Evolutionary conservation across 768 basidiomycete species (phyloP).

Genomic region (Ramaria rubella): DNA sequence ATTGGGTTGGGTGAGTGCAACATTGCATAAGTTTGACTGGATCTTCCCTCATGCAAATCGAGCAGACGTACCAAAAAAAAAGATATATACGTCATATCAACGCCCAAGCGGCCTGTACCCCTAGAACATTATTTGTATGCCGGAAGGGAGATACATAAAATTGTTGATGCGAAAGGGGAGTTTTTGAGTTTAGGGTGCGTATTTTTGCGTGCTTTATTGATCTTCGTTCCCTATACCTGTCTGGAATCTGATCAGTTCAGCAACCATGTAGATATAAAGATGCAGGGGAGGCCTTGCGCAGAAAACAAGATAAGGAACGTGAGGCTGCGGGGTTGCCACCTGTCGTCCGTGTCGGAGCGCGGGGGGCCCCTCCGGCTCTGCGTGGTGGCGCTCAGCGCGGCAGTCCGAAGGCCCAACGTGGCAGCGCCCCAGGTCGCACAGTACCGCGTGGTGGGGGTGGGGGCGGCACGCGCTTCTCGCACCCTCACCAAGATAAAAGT

Average conservation of each 20-base stretch:
- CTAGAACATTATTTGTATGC: conserved; percentile 96
- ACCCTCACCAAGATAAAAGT: conserved; percentile 75
- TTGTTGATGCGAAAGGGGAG: conserved; percentile 74
- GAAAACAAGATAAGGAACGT: conserved; percentile 97
- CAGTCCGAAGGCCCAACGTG: conserved; percentile 40
- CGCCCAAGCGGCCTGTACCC: conserved; percentile 91
- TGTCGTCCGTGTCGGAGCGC: conserved; percentile 76
- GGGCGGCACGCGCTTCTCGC: conserved; percentile 46
- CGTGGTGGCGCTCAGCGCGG: conserved; percentile 41
- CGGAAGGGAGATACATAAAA: conserved; percentile 87
- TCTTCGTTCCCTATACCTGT: conserved; percentile 6
- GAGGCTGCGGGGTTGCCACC: conserved; percentile 91
- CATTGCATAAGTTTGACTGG: not conserved
- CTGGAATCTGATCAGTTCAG: not conserved
- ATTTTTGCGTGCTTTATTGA: conserved; percentile 1
- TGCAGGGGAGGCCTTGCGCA: conserved; percentile 77
- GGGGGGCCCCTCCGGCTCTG: conserved; percentile 55
- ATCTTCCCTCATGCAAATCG: not conserved
- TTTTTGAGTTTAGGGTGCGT: conserved; percentile 67
- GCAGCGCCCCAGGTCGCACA: conserved; percentile 35
- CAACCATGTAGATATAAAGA: conserved; percentile 58
- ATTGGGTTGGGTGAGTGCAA: conserved; percentile 88
- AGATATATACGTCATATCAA: conserved; percentile 98
- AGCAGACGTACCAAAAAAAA: conserved; percentile 91
- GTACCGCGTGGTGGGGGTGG: conserved; percentile 38